Percentiles rank a stretch among this genome's conserved stretches.
These are phyloP conservation scores for Canariomyces notabilis DNA, from an alignment of 2,329 filamentous ascomycete species.

Conservation along the genomic window DNA sequence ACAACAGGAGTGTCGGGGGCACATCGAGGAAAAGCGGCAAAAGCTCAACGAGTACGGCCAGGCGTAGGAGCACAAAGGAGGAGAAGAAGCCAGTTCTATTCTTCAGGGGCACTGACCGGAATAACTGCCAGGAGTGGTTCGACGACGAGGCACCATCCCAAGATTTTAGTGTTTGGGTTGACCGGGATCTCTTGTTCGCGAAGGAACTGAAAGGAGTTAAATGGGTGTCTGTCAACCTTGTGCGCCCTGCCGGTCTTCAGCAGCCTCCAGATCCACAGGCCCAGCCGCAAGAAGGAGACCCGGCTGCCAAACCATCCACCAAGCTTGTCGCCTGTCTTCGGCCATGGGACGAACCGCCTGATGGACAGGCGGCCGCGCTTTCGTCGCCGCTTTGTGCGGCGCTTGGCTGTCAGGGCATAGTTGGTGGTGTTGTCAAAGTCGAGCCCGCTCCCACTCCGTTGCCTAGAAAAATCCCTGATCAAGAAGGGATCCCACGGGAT, in stretches of 20 bases:
- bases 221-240: constrained; percentile 79
- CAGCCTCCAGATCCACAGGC: constrained; percentile 64
- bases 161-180: constrained; percentile 75
- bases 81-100: constrained; percentile 66
- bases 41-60: constrained; percentile 66
- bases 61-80: constrained; percentile 50
- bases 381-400: constrained; percentile 72
- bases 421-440: constrained; percentile 82
- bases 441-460: constrained; percentile 73
- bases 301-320: constrained; percentile 48
- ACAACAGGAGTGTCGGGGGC: constrained; percentile 74
- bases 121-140: constrained; percentile 69
- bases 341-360: constrained; percentile 82
- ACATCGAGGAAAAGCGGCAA: constrained; percentile 74
- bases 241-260: constrained; percentile 74
- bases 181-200: constrained; percentile 67
- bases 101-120: constrained; percentile 71
- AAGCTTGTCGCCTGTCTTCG: constrained; percentile 72
- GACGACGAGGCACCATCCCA: constrained; percentile 56
- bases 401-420: constrained; percentile 65
- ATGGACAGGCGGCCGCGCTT: constrained; percentile 71
- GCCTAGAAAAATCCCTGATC: constrained; percentile 49
- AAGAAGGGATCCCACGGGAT: constrained; percentile 36
- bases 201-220: constrained; percentile 70
- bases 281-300: constrained; percentile 62